A percentile compares a stretch with the other conserved stretches of the same genome.
These are phyloP conservation scores for Hypoxylon fuscum DNA, from an alignment of 495 filamentous ascomycete species.

Conservation along the genomic window DNA sequence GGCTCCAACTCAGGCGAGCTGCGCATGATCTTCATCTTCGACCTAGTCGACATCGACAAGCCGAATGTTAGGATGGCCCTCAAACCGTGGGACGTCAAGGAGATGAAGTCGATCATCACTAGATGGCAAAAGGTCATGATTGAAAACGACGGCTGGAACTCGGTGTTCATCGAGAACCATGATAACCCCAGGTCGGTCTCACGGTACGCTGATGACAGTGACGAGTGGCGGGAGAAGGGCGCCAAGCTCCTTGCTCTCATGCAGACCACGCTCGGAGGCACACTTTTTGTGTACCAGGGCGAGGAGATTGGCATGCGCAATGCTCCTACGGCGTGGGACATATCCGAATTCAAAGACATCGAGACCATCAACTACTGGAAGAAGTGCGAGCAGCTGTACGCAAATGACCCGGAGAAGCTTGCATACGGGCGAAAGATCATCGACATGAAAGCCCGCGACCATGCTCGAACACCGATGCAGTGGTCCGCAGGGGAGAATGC, in stretches of 20 bases:
- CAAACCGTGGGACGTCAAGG: conserved; percentile 60
- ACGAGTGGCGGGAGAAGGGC: conserved; percentile 52
- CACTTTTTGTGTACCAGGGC: conserved; percentile 74
- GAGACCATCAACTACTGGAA: conserved; percentile 70
- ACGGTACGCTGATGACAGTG: conserved; percentile 56
- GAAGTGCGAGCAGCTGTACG: conserved; percentile 42
- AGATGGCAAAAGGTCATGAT: conserved; percentile 69
- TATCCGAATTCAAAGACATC: conserved; percentile 72
- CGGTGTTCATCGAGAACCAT: conserved; percentile 71
- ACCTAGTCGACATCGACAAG: conserved; percentile 63
- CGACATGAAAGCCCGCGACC: conserved; percentile 64
- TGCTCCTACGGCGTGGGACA: conserved; percentile 64
- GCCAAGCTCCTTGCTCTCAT: conserved; percentile 71
- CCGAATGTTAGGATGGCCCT: conserved; percentile 49
- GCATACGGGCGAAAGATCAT: conserved; percentile 51
- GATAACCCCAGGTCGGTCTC: conserved; percentile 69
- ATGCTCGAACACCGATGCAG: conserved; percentile 69
- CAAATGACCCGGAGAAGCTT: conserved; percentile 45
- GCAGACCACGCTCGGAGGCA: conserved; percentile 64
- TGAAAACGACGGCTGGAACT: conserved; percentile 68
- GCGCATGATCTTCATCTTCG: conserved; percentile 74
- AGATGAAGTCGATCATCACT: conserved; percentile 64
- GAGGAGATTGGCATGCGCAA: conserved; percentile 74
- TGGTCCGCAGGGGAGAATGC: conserved; percentile 63
- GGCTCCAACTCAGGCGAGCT: conserved; percentile 63